phyloP scores from a whole-genome alignment of 192 early-diverging fungal species.

The Coemansia sp. region DNA sequence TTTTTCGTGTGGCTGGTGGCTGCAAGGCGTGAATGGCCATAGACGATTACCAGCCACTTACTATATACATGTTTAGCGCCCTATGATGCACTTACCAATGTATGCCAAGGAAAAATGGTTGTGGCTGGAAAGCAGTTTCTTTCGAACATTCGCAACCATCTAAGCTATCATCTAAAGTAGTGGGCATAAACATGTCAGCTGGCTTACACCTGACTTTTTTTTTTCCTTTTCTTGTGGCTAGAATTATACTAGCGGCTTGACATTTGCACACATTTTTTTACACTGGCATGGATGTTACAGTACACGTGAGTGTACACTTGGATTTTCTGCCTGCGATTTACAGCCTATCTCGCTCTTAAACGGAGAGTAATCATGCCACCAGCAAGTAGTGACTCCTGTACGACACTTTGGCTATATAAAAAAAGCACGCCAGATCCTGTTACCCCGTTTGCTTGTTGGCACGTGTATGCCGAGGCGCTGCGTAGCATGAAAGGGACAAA shows the following conservation, averaged over 20 bases:
- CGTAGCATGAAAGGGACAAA: neutral
- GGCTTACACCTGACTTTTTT: neutral
- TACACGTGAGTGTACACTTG: neutral
- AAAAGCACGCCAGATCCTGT: constrained; percentile 1
- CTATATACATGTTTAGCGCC: neutral
- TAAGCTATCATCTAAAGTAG: neutral
- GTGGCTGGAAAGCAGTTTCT: neutral
- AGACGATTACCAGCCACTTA: constrained; percentile 2
- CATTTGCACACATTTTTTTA: neutral
- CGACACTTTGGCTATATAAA: neutral
- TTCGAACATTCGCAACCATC: neutral
- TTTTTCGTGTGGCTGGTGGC: constrained; percentile 11
- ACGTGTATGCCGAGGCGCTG: neutral
- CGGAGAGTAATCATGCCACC: neutral
- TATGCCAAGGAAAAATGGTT: neutral
- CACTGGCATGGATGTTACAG: neutral
- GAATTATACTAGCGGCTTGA: neutral
- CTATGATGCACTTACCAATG: neutral
- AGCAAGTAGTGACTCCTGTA: neutral
- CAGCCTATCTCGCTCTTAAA: neutral
- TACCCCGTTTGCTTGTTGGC: neutral
- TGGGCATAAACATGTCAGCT: neutral
- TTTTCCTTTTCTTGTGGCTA: neutral
- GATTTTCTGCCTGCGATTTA: constrained; percentile 1
- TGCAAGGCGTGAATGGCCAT: constrained; percentile 6